These are phyloP conservation scores for Isatis tinctoria DNA, from an alignment of 345 rosid genomes.

Conservation along the genomic window DNA sequence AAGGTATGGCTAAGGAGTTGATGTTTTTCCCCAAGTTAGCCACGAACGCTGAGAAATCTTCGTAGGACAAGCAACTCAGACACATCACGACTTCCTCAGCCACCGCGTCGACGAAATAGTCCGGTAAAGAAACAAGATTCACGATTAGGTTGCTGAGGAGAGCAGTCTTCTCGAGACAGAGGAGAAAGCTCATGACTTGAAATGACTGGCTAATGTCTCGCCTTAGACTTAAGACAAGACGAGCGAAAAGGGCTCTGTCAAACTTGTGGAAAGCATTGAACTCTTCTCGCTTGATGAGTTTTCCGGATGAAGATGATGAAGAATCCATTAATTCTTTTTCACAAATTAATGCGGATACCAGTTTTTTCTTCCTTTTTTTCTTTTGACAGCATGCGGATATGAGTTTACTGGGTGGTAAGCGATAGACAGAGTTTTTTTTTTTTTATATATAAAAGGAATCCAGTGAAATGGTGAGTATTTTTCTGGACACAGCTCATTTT, in stretches of 20 bases:
- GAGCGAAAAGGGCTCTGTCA: slow-evolving; percentile 45
- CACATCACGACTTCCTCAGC: slow-evolving; percentile 49
- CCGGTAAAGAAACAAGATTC: slow-evolving; percentile 28
- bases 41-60: background rate
- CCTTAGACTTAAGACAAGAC: slow-evolving; percentile 40
- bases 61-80: slow-evolving; percentile 37
- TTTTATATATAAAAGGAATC: background rate
- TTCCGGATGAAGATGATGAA: background rate
- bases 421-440: background rate
- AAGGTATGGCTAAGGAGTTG: slow-evolving; percentile 17
- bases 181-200: slow-evolving; percentile 51
- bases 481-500: background rate
- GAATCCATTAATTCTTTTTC: slow-evolving; percentile 2
- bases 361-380: background rate
- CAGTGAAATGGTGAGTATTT: slow-evolving; percentile 4
- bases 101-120: slow-evolving; percentile 26
- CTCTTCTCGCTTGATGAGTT: slow-evolving; percentile 30
- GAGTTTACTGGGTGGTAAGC: background rate
- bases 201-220: slow-evolving; percentile 46
- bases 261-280: slow-evolving; percentile 50
- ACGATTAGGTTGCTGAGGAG: slow-evolving; percentile 22
- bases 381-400: background rate
- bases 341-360: background rate
- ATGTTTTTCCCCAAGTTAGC: background rate
- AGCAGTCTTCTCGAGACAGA: slow-evolving; percentile 49